Evolutionary conservation across 176 grass and related monocot genomes (phyloP).

Genomic region (Rhynchospora pubera): DNA sequence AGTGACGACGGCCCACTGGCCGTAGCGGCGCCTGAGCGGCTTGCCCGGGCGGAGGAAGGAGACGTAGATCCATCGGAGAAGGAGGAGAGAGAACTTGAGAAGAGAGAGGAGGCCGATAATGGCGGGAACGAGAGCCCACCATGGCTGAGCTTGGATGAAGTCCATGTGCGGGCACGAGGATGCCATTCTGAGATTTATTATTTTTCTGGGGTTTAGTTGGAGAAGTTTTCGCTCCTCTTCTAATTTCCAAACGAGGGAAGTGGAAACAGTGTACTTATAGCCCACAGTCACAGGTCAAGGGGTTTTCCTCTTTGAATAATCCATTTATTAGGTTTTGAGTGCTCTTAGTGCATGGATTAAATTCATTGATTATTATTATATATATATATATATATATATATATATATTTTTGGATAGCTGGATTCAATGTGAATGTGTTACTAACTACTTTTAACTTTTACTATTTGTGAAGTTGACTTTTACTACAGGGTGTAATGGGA

Average conservation of each 20-base stretch:
- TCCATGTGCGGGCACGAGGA: slow-evolving; percentile 65
- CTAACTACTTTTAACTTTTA: neutral
- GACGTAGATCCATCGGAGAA: slow-evolving; percentile 64
- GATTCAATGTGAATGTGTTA: neutral
- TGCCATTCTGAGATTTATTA: slow-evolving; percentile 13
- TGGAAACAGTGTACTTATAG: neutral
- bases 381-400: no score
- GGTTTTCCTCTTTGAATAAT: neutral
- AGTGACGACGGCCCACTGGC: slow-evolving; percentile 81
- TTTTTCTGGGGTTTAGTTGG: slow-evolving; percentile 1
- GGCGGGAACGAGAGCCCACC: slow-evolving; percentile 53
- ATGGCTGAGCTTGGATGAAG: slow-evolving; percentile 60
- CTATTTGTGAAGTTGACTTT: no score
- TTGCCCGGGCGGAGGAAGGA: slow-evolving; percentile 78
- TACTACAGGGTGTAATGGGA: no score
- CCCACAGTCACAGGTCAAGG: neutral
- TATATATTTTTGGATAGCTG: neutral
- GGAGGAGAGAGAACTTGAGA: slow-evolving; percentile 26
- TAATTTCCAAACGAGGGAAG: neutral
- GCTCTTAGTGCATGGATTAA: neutral
- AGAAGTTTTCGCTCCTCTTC: neutral
- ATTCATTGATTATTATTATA: neutral
- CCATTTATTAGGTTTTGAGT: neutral
- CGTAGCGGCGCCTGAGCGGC: slow-evolving; percentile 67
- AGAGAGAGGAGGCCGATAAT: slow-evolving; percentile 44